Conservation (phyloP, 768 basidiomycete genomes). For the Amanita polypyramis region DNA sequence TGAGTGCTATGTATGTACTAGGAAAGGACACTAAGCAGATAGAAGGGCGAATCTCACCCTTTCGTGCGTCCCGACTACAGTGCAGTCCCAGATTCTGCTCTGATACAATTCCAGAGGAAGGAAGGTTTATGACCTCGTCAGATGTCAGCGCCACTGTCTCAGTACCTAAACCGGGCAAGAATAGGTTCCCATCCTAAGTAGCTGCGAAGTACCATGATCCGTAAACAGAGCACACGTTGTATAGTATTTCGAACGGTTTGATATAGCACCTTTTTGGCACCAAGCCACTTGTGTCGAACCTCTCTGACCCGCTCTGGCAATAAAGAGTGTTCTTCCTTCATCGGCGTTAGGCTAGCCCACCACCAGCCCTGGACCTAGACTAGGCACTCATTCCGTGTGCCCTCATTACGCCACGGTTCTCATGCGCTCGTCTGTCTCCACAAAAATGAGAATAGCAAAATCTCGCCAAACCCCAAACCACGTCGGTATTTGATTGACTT, state of each 20-base stretch:
- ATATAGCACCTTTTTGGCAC: background rate
- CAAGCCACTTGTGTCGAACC: background rate
- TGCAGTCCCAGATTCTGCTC: background rate
- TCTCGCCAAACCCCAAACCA: background rate
- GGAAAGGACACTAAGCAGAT: slow-evolving; percentile 22
- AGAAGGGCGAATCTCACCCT: slow-evolving; percentile 22
- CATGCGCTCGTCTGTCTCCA: background rate
- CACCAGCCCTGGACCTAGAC: background rate
- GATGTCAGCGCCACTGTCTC: slow-evolving; percentile 29
- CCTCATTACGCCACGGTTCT: background rate
- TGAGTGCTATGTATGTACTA: slow-evolving; percentile 23
- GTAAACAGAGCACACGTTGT: background rate
- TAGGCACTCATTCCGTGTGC: background rate
- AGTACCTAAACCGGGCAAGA: slow-evolving; percentile 21
- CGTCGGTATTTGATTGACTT: background rate
- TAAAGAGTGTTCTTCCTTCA: too few species aligned
- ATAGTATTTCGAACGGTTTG: background rate
- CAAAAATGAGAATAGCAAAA: background rate
- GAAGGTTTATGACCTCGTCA: slow-evolving; percentile 26
- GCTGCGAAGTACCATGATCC: background rate
- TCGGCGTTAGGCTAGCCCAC: background rate
- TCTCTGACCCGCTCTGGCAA: background rate
- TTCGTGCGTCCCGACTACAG: slow-evolving; percentile 15
- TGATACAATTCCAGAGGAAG: slow-evolving; percentile 9
- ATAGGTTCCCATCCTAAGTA: slow-evolving; percentile 12